Conservation (phyloP, 2,329 filamentous ascomycete species). For the Chalaropsis thielavioides region DNA sequence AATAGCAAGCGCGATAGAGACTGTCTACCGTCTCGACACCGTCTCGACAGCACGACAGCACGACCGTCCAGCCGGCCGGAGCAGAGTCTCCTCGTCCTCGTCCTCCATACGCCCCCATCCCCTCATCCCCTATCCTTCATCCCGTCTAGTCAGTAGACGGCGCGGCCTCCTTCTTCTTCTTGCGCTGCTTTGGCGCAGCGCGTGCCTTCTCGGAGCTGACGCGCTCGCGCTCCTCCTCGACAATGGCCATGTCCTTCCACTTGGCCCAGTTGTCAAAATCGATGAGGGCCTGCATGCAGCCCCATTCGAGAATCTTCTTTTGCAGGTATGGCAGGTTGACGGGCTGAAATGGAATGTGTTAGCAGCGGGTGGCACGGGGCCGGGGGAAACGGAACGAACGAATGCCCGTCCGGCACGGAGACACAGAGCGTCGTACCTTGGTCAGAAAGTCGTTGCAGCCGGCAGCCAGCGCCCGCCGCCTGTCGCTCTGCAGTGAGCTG, state of each 20-base stretch:
- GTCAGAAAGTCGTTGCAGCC: slow-evolving; percentile 98
- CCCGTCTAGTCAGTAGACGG: neutral
- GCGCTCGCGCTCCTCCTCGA: slow-evolving; percentile 23
- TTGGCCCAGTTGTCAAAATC: slow-evolving; percentile 97
- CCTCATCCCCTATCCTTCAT: neutral
- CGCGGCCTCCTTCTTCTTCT: slow-evolving; percentile 30
- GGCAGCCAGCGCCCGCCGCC: slow-evolving; percentile 84
- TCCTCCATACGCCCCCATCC: too few relatives aligned
- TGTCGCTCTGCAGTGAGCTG: slow-evolving; percentile 84
- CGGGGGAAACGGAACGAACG: too few relatives aligned
- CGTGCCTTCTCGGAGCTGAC: slow-evolving; percentile 23
- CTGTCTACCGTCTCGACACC: too few relatives aligned
- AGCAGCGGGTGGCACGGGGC: neutral
- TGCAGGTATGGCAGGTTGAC: slow-evolving; percentile 97
- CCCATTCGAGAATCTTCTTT: slow-evolving; percentile 97
- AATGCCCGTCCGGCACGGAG: too few relatives aligned
- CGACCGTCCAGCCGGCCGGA: too few relatives aligned
- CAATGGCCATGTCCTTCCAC: slow-evolving; percentile 70
- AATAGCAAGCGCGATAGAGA: neutral
- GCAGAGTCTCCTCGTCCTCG: too few relatives aligned
- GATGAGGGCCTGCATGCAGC: slow-evolving; percentile 97
- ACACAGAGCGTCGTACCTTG: slow-evolving; percentile 63
- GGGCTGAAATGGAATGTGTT: slow-evolving; percentile 40
- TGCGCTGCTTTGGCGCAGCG: slow-evolving; percentile 31
- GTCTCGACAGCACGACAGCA: too few relatives aligned